Percentiles rank a stretch among this genome's conserved stretches.
These are phyloP conservation scores for Ophiostoma angusticollis DNA, from an alignment of 2,329 filamentous ascomycete species.

Conservation along the genomic window DNA sequence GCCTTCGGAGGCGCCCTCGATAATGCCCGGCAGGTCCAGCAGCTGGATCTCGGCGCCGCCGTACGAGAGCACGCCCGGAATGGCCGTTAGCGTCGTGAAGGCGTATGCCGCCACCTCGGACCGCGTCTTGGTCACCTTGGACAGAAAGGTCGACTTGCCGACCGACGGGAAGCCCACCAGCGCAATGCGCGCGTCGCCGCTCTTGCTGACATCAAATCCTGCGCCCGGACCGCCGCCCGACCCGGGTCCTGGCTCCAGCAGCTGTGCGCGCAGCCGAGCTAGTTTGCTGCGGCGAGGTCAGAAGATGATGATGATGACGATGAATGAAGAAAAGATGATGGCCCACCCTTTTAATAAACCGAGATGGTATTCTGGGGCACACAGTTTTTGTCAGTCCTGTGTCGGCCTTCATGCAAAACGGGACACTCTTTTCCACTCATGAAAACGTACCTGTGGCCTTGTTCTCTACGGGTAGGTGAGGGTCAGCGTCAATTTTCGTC, in stretches of 20 bases:
- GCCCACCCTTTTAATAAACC: slow-evolving; percentile 96
- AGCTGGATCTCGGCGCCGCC: slow-evolving; percentile 97
- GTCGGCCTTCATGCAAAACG: too few relatives aligned
- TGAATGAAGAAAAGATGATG: too few relatives aligned
- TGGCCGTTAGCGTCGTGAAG: slow-evolving; percentile 95
- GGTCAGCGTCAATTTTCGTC: slow-evolving; percentile 1
- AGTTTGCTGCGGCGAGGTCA: slow-evolving; percentile 63
- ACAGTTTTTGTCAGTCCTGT: too few relatives aligned
- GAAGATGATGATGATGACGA: too few relatives aligned
- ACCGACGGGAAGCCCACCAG: slow-evolving; percentile 98
- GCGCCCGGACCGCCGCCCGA: slow-evolving; percentile 64
- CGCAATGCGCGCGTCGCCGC: slow-evolving; percentile 89
- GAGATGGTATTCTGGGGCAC: slow-evolving; percentile 99
- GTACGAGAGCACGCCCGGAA: slow-evolving; percentile 94
- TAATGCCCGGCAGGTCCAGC: slow-evolving; percentile 93
- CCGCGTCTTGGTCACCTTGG: slow-evolving; percentile 95
- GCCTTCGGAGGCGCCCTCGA: slow-evolving; percentile 89
- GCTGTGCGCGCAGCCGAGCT: slow-evolving; percentile 81
- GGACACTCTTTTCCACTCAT: too few relatives aligned
- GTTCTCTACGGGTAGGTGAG: slow-evolving; percentile 53
- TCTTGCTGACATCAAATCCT: slow-evolving; percentile 92
- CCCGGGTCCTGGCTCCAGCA: slow-evolving; percentile 78
- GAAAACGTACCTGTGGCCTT: slow-evolving; percentile 79
- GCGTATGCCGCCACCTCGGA: slow-evolving; percentile 93
- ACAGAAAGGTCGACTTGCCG: slow-evolving; percentile 97